Evolutionary conservation across 192 early-diverging fungal species (phyloP).

Genomic region (Coemansia sp.): DNA sequence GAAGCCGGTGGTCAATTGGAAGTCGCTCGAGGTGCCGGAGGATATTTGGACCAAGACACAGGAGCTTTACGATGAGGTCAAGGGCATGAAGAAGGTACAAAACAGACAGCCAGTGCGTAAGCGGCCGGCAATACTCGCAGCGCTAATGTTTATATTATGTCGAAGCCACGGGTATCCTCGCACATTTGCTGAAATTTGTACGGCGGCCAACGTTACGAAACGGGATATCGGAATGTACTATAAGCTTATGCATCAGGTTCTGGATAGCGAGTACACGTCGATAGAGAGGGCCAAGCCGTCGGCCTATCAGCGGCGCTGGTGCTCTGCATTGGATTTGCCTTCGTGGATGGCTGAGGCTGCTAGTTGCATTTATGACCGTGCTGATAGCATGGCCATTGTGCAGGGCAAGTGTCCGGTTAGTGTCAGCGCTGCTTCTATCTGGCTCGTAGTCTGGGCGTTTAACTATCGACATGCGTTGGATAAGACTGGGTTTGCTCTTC

Average conservation of each 20-base stretch:
- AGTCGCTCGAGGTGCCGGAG: slow-evolving; percentile 36
- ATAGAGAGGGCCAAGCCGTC: slow-evolving; percentile 52
- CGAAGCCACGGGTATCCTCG: slow-evolving; percentile 61
- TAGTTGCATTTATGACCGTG: slow-evolving; percentile 59
- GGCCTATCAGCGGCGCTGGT: slow-evolving; percentile 60
- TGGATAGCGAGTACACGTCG: slow-evolving; percentile 51
- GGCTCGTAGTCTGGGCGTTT: slow-evolving; percentile 63
- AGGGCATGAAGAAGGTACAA: slow-evolving; percentile 63
- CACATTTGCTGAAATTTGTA: slow-evolving; percentile 66
- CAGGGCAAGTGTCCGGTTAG: slow-evolving; percentile 69
- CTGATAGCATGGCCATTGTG: slow-evolving; percentile 61
- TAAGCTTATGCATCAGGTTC: slow-evolving; percentile 63
- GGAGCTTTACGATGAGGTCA: slow-evolving; percentile 60
- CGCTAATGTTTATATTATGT: slow-evolving; percentile 65
- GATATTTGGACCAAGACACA: slow-evolving; percentile 35
- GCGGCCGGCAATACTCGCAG: slow-evolving; percentile 64
- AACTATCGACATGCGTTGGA: slow-evolving; percentile 52
- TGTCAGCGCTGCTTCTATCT: slow-evolving; percentile 65
- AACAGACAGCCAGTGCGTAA: slow-evolving; percentile 68
- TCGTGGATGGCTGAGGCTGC: slow-evolving; percentile 58
- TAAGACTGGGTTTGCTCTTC: slow-evolving; percentile 4
- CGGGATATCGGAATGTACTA: slow-evolving; percentile 68
- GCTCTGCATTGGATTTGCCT: slow-evolving; percentile 59
- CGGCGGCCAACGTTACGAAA: slow-evolving; percentile 62
- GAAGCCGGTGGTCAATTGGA: slow-evolving; percentile 45